Evolutionary conservation across 2,329 filamentous ascomycete species (phyloP).

Genomic region (Diaporthe capsici): DNA sequence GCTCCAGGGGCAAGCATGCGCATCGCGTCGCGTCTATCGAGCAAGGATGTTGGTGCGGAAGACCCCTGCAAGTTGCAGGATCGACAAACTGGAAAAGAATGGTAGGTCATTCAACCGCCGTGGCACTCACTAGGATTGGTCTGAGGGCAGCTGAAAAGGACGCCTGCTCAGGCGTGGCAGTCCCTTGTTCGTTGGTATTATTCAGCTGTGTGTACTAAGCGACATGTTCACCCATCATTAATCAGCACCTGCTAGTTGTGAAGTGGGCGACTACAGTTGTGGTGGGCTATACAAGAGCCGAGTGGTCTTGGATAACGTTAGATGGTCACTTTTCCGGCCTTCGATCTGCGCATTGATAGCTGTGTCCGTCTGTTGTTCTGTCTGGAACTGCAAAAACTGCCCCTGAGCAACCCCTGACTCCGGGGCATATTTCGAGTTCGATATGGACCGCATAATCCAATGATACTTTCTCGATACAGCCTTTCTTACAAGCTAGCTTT

Average conservation of each 20-base stretch:
- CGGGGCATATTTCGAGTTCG: too few species aligned
- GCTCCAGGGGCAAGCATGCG: background rate
- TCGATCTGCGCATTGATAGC: too few species aligned
- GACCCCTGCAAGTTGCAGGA: background rate
- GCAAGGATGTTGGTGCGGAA: background rate
- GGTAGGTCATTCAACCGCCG: background rate
- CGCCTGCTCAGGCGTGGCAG: background rate
- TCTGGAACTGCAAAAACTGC: too few species aligned
- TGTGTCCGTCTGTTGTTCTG: too few species aligned
- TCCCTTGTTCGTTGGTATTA: background rate
- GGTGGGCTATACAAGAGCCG: background rate
- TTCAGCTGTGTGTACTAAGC: too few species aligned
- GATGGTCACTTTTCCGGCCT: too few species aligned
- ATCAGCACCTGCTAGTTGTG: background rate
- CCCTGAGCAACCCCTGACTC: too few species aligned
- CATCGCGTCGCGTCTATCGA: too few species aligned
- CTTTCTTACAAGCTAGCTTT: background rate
- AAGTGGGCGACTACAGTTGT: background rate
- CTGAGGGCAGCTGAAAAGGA: background rate
- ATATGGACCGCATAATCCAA: background rate
- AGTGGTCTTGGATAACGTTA: background rate
- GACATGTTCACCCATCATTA: background rate
- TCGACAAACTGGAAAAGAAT: too few species aligned
- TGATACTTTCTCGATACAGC: background rate
- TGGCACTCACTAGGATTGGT: background rate